These are phyloP conservation scores for Aureobasidium uvarum DNA, from an alignment of 2,329 filamentous ascomycete species.

Conservation along the genomic window DNA sequence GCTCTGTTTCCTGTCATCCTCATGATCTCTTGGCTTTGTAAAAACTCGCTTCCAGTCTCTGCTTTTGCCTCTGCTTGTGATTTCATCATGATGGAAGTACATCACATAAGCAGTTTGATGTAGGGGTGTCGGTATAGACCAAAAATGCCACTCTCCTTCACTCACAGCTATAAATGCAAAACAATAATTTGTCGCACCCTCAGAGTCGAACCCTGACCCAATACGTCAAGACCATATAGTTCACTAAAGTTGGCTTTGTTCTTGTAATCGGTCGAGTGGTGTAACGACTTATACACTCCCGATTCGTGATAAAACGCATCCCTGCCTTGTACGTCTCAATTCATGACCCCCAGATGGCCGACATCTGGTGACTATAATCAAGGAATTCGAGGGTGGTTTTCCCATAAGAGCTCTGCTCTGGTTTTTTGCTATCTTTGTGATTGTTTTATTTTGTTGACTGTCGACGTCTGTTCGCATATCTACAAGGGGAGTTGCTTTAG, in stretches of 20 bases:
- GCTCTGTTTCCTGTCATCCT: no score
- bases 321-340: background rate
- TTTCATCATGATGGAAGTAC: no score
- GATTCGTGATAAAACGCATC: constrained; percentile 1
- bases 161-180: no score
- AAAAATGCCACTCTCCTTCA: no score
- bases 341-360: background rate
- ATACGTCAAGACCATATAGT: background rate
- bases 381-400: background rate
- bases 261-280: background rate
- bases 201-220: background rate
- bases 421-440: background rate
- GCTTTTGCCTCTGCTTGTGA: no score
- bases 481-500: no score
- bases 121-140: no score
- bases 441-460: background rate
- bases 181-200: background rate
- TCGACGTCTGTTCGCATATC: no score
- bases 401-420: background rate
- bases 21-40: no score
- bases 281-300: background rate
- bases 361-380: background rate
- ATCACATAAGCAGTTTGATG: no score
- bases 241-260: background rate
- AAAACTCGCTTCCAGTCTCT: no score